Base-by-base conservation (phyloP, 2,329 filamentous ascomycete genomes). In the Daldinia sp. region DNA sequence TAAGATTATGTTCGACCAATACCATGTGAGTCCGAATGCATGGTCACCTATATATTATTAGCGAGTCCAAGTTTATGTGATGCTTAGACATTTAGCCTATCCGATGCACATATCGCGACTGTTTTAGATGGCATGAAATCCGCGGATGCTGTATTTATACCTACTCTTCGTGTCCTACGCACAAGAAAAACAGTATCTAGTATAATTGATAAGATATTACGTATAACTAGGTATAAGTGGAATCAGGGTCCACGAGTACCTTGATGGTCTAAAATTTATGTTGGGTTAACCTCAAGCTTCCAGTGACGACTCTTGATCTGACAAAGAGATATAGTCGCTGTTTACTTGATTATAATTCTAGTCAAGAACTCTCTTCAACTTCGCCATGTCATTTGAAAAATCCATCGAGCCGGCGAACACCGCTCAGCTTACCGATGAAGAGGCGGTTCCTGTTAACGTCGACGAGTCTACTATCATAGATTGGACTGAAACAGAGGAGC, bases 401-500 rank as follows among this genome's bases (percentile, higher is more conserved):
- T 5, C 46, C 3, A 18, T 66, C 41, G 65, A 68, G 6, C 15
- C 65, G 3, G 59, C 55, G n/a, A 26, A 58, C 12, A 35, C 50
- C 18, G 60, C 50, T 20, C 10, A 18, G 1, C 35, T 44, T 4
- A 26, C 63, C 20, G 72, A 71, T 54, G 67, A 68, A 20, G 68
- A 71, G 12, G 59, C 48, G 1, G 54, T 59, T 13, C 63, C 72
- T 35, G 65, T 74, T 6, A 70, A 70, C 39, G 63, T 73, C 20
- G 70, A 73, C 15, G 63, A 68, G 18, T 56, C 67, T 3, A 65
- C 60, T 3, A 59, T 67, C 23, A 72, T 62, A n/a, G 74, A 75
- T 58, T 79, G 77, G 77, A 76, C 74, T 4, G 69, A 67, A 4
- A 74, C 60, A 2, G 77, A 78, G 60, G 77, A 79, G 60, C 72